Evolutionary conservation across 2,329 filamentous ascomycete genomes (phyloP).

Genomic region (Aspergillaceae sp.): DNA sequence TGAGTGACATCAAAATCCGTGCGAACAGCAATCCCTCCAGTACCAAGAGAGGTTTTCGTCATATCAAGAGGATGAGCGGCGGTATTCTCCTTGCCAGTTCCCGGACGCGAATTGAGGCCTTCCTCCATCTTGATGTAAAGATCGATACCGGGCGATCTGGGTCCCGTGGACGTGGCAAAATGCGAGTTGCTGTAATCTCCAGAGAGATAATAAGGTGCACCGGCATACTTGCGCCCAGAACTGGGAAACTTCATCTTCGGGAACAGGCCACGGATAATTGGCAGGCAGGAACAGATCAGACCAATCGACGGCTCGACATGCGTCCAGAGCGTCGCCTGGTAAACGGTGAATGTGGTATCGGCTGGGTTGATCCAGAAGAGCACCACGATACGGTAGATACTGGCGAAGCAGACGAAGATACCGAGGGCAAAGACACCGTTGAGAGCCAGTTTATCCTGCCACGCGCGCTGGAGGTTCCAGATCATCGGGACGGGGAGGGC

Average conservation of each 20-base stretch:
- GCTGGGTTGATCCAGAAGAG: slow-evolving; percentile 22
- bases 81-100: neutral
- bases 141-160: slow-evolving; percentile 18
- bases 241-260: slow-evolving; percentile 15
- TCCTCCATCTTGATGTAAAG: slow-evolving; percentile 22
- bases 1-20: slow-evolving; percentile 23
- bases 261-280: slow-evolving; percentile 28
- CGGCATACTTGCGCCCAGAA: slow-evolving; percentile 8
- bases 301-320: slow-evolving; percentile 28
- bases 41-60: slow-evolving; percentile 8
- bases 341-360: slow-evolving; percentile 27
- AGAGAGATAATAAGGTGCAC: slow-evolving; percentile 18
- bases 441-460: slow-evolving; percentile 28
- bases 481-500: slow-evolving; percentile 26
- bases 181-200: slow-evolving; percentile 18
- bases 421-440: slow-evolving; percentile 26
- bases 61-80: slow-evolving; percentile 9
- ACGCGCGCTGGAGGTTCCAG: slow-evolving; percentile 24
- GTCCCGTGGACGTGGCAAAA: slow-evolving; percentile 13
- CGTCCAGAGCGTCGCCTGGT: slow-evolving; percentile 27
- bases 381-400: slow-evolving; percentile 28
- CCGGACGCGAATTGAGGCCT: slow-evolving; percentile 7
- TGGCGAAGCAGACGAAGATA: slow-evolving; percentile 28
- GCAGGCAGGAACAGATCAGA: slow-evolving; percentile 27
- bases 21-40: slow-evolving; percentile 20